Conservation (phyloP, 2,329 filamentous ascomycete species). For the Aspergillus floridensis region DNA sequence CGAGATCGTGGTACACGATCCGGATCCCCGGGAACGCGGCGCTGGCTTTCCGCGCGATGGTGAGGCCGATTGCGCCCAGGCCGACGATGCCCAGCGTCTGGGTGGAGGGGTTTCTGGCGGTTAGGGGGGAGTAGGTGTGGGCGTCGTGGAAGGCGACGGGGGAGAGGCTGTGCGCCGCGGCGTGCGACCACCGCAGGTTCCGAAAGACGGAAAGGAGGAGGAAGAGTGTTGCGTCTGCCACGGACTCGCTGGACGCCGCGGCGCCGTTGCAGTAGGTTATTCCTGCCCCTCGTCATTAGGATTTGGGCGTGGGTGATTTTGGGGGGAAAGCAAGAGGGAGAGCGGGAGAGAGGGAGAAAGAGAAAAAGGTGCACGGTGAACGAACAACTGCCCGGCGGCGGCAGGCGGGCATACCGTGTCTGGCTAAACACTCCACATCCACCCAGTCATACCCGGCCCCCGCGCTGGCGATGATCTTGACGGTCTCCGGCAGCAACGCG, state of each 20-base stretch:
- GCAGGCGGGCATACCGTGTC: slow-evolving; percentile 47
- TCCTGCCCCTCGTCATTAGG: slow-evolving; percentile 15
- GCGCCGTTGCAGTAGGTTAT: slow-evolving; percentile 67
- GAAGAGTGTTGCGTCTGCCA: slow-evolving; percentile 69
- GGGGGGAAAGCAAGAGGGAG: too few species aligned
- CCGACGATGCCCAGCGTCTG: slow-evolving; percentile 66
- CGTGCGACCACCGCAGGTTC: slow-evolving; percentile 62
- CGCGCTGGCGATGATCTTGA: slow-evolving; percentile 58
- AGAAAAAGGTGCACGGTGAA: too few species aligned
- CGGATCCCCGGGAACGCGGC: slow-evolving; percentile 62
- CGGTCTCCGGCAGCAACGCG: slow-evolving; percentile 51
- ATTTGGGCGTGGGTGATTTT: too few species aligned
- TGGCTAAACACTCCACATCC: slow-evolving; percentile 59
- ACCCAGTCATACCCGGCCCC: slow-evolving; percentile 65
- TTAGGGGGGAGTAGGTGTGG: slow-evolving; percentile 58
- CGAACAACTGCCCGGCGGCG: too few species aligned
- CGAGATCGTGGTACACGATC: slow-evolving; percentile 56
- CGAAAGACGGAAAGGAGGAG: slow-evolving; percentile 69
- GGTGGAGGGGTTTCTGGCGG: slow-evolving; percentile 62
- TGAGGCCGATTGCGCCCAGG: slow-evolving; percentile 64
- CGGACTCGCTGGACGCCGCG: slow-evolving; percentile 65
- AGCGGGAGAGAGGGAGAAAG: too few species aligned
- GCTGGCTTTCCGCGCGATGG: slow-evolving; percentile 59
- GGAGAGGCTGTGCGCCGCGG: slow-evolving; percentile 52
- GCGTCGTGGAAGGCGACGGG: slow-evolving; percentile 54